Base-by-base conservation (phyloP, 495 filamentous ascomycete species). In the Lasiosphaeria ovina region DNA sequence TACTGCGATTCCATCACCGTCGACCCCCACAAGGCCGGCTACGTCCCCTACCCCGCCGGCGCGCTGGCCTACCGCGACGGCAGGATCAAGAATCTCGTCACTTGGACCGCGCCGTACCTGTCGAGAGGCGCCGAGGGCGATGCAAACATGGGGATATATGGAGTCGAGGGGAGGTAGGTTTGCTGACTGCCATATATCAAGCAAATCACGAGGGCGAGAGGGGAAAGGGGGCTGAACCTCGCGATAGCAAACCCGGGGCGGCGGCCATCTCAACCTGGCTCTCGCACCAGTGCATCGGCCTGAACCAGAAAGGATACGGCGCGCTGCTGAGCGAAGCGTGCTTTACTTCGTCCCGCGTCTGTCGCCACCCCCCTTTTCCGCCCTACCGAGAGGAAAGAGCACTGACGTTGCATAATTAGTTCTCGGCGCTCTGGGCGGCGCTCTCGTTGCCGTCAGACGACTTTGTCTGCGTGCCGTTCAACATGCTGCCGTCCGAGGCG, bases 21-120 rank as follows among this genome's bases (percentile, higher is more conserved):
- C 24, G 78, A 83, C 55, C 77, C 78, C 4, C 79, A 81, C 59
- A 82, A 81, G 62, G 59, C 73, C 33, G 77, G 75, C 14, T 81
- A 81, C 60, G 72, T 79, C 17, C 77, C 76, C 3, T 82, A 81
- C 56, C 77, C 78, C 4, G 77, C 78, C 6, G 78, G 79, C 4
- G 72, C 69, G 5, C 58, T 83, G 32, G 71, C 69, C 10, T 82
- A 80, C 53, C 71, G 71, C 3, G 78, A 82, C 51, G 78, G 69
- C 1, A 63, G 76, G 17, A 79, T 79, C 71, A 66, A 72, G 49
- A 76, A 72, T 58, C 66, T 78, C 3, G 70, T 82, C 0, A 82
- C 79, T 1, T 82, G 79, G 79, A 73, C 78, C 3, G 70, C 64
- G n/a, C 78, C 80, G 1, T 68, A 69, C 34, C 63, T 81, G 12